These are phyloP conservation scores for Backusella mclennaniae DNA, from an alignment of 192 early-diverging fungal genomes.

Conservation along the genomic window DNA sequence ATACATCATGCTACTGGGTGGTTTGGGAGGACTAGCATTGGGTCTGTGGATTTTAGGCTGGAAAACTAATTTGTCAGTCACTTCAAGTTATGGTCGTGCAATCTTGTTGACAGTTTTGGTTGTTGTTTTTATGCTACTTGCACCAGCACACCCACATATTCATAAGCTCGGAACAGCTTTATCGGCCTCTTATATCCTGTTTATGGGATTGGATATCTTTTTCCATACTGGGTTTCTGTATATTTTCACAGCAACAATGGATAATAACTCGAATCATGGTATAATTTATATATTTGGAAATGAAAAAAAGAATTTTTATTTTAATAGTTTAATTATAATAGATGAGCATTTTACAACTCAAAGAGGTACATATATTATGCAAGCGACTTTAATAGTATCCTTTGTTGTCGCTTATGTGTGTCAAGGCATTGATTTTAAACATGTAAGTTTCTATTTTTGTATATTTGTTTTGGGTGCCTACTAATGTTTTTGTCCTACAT, in stretches of 20 bases:
- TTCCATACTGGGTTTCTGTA: constrained; percentile 43
- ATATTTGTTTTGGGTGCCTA: not conserved
- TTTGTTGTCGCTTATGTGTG: not conserved
- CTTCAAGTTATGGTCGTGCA: constrained; percentile 33
- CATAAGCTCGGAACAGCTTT: constrained; percentile 35
- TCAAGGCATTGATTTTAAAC: not conserved
- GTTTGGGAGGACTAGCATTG: constrained; percentile 33
- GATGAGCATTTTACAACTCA: not conserved
- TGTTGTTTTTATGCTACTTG: constrained; percentile 27
- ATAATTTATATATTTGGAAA: not conserved
- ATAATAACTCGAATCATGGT: constrained; percentile 22
- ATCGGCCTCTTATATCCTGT: constrained; percentile 38
- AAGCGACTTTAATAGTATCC: not conserved
- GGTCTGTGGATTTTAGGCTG: constrained; percentile 49
- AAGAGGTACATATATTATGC: constrained; percentile 2
- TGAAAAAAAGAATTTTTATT: not conserved
- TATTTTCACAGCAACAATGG: constrained; percentile 8
- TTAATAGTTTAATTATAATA: not conserved
- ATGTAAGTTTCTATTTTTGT: not conserved
- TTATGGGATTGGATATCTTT: constrained; percentile 42
- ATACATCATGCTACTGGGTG: constrained; percentile 37
- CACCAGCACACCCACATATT: constrained; percentile 3
- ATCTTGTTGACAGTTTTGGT: constrained; percentile 38
- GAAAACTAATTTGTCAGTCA: constrained; percentile 33
- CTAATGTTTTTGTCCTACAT: not conserved